phyloP scores from a whole-genome alignment of 2,329 filamentous ascomycete species.

The Sporothrix brasiliensis region DNA sequence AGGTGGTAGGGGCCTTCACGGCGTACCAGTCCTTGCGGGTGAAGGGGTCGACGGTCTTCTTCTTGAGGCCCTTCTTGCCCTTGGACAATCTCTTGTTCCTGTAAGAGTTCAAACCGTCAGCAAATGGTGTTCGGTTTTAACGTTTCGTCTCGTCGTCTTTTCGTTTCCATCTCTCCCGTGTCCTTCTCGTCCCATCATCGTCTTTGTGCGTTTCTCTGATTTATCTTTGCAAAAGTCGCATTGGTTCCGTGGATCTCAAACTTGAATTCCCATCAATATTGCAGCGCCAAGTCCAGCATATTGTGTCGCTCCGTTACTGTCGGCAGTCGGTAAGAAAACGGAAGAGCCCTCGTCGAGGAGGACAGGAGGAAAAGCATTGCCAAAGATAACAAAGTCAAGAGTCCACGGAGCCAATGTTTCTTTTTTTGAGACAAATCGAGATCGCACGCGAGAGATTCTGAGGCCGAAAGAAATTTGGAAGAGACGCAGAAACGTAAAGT shows the following conservation, averaged over 20 bases:
- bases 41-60: conserved; percentile 98
- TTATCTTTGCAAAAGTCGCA: no score
- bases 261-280: neutral
- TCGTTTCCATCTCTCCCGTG: neutral
- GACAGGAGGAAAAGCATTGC: neutral
- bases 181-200: neutral
- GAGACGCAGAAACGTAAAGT: conserved; percentile 6
- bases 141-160: neutral
- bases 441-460: conserved; percentile 20
- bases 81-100: conserved; percentile 99
- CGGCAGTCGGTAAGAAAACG: neutral
- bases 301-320: neutral
- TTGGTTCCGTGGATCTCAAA: neutral
- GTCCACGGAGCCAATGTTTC: conserved; percentile 1
- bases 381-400: neutral
- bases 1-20: conserved; percentile 96
- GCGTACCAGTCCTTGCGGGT: conserved; percentile 99
- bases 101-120: conserved; percentile 31
- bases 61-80: conserved; percentile 99
- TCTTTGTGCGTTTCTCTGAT: neutral
- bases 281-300: neutral
- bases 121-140: neutral
- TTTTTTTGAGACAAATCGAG: neutral
- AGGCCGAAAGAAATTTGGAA: neutral
- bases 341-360: neutral